Base-by-base conservation (phyloP, 352 stramenopile genomes). In the Phytophthora rubi region DNA sequence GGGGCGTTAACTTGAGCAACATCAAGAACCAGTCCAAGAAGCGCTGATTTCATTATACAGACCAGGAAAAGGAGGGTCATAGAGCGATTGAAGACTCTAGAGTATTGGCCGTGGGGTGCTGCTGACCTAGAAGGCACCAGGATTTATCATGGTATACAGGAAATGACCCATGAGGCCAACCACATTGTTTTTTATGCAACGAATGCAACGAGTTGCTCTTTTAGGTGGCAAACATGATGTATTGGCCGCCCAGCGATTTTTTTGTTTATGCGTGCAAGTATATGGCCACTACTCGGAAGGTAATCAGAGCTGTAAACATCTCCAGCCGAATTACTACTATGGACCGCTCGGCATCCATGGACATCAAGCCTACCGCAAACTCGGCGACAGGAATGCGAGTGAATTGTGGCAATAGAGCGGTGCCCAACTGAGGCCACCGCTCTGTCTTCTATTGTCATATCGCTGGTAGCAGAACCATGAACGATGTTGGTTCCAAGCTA, bases 351-450 rank as follows among this genome's bases (percentile, higher is more conserved):
- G 86, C 86, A 21, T 80, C 80, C 12, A 80, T 77, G 6, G 81
- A 92, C 13, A 91, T 93, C 76, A 93, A 93, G 86, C 86, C 5
- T 93, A 91, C 70, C 81, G 83, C 75, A 90, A 88, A 65, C 79
- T 91, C 53, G 83, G 35, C 56, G 56, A 28, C 37, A n/a, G 37
- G 32, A 37, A 37, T 18, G 15, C 15, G 15, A 18, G 39, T 47
- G 39, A 47, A 47, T 18, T 18, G 39, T 21, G 39, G 7, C 15
- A 21, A 18, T 21, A 21, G 39, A 18, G 39, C 16, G 12, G 12
- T 47, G 39, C 7, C 39, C 39, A 47, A 52, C 16, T 23, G n/a
- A 8, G 6, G 23, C 0, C 44, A 26, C 44, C 44, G 7, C 44
- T 51, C 4, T 21, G 1, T 51, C 5, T 51, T 26, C 18, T 51